Percentiles rank a stretch among this genome's conserved stretches.
Evolutionary conservation across 805 yeast species (phyloP).

Genomic region (Yarrowia divulgata): DNA sequence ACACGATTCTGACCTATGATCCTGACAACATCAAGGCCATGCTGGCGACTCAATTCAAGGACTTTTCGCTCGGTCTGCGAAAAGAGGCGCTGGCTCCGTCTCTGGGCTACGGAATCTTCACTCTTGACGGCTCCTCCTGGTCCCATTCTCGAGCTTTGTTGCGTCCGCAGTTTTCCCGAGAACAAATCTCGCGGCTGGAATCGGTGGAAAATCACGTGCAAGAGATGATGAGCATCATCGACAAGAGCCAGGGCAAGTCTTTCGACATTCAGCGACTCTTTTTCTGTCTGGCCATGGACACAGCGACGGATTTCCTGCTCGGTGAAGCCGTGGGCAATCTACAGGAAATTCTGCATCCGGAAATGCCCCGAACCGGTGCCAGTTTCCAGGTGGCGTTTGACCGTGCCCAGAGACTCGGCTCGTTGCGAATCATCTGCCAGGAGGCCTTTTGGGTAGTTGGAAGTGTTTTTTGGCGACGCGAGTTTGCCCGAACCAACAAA

Average conservation of each 20-base stretch:
- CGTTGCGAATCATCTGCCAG: slow-evolving; percentile 43
- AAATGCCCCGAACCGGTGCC: slow-evolving; percentile 41
- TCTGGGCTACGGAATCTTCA: slow-evolving; percentile 52
- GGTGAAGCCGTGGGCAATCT: slow-evolving; percentile 48
- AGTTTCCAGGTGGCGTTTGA: slow-evolving; percentile 35
- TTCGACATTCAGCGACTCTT: slow-evolving; percentile 48
- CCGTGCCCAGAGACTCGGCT: slow-evolving; percentile 41
- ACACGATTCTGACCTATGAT: slow-evolving; percentile 44
- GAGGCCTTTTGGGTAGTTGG: slow-evolving; percentile 42
- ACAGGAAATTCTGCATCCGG: slow-evolving; percentile 42
- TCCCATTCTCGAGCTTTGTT: slow-evolving; percentile 51
- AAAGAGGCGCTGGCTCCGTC: slow-evolving; percentile 45
- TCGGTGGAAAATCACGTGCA: slow-evolving; percentile 46
- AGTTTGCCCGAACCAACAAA: slow-evolving; percentile 45
- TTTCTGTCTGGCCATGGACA: slow-evolving; percentile 49
- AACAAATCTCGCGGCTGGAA: slow-evolving; percentile 48
- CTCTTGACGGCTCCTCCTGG: slow-evolving; percentile 51
- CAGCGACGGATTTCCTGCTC: slow-evolving; percentile 50
- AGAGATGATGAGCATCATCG: slow-evolving; percentile 37
- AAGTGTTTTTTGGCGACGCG: slow-evolving; percentile 47
- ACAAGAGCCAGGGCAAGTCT: neutral
- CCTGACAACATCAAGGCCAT: slow-evolving; percentile 50
- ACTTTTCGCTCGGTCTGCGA: slow-evolving; percentile 47
- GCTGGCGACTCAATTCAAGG: slow-evolving; percentile 49
- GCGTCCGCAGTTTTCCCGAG: slow-evolving; percentile 51